phyloP scores from a whole-genome alignment of 345 rosid species.

The Populus alba region DNA sequence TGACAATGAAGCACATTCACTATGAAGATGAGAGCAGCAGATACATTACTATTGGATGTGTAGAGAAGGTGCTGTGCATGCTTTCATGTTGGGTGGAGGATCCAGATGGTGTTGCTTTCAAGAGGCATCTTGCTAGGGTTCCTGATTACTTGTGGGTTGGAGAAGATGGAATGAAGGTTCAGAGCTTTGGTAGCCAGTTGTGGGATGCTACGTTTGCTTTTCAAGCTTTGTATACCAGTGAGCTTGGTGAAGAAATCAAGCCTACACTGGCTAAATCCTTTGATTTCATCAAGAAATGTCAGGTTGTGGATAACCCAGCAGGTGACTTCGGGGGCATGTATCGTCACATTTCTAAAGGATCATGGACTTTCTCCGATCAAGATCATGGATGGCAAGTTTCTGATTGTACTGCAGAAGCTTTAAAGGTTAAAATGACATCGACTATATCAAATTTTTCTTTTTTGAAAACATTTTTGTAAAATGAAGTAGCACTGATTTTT shows the following conservation, averaged over 20 bases:
- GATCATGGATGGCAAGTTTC: slow-evolving; percentile 59
- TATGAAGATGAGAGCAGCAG: slow-evolving; percentile 36
- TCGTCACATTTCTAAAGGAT: slow-evolving; percentile 49
- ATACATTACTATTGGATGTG: slow-evolving; percentile 39
- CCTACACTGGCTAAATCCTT: slow-evolving; percentile 33
- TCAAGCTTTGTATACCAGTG: slow-evolving; percentile 45
- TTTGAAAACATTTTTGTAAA: too few species aligned
- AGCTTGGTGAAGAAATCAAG: slow-evolving; percentile 34
- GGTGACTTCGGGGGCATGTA: slow-evolving; percentile 39
- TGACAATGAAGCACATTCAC: slow-evolving; percentile 24
- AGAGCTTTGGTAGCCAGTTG: slow-evolving; percentile 59
- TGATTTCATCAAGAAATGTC: slow-evolving; percentile 46
- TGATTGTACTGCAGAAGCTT: slow-evolving; percentile 45
- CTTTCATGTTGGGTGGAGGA: slow-evolving; percentile 75
- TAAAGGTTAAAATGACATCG: slow-evolving; percentile 19
- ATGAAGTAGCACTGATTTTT: neutral
- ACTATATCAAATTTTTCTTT: too few species aligned
- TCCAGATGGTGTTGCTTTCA: slow-evolving; percentile 48
- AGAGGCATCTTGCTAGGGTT: slow-evolving; percentile 55
- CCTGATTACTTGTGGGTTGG: slow-evolving; percentile 60
- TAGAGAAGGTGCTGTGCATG: slow-evolving; percentile 39
- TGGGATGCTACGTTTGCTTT: slow-evolving; percentile 55
- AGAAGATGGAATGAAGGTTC: slow-evolving; percentile 72
- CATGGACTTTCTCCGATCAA: slow-evolving; percentile 50
- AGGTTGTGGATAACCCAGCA: slow-evolving; percentile 44